These are phyloP conservation scores for Pharus latifolius DNA, from an alignment of 176 grass and related monocot genomes.

Conservation along the genomic window DNA sequence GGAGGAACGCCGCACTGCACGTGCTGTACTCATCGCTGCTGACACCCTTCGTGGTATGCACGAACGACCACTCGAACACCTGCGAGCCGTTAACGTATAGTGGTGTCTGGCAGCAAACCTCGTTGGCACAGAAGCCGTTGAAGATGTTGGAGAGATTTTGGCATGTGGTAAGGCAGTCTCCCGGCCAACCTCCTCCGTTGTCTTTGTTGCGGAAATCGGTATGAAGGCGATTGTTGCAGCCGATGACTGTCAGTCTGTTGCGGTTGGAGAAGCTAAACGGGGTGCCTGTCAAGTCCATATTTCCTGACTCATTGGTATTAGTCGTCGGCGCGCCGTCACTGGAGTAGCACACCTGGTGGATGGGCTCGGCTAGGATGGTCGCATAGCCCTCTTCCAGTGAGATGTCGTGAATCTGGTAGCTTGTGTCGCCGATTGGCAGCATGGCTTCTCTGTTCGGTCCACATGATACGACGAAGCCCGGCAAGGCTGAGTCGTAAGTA, in stretches of 20 bases:
- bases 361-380: not conserved
- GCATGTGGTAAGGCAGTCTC: not conserved
- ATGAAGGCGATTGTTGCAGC: not conserved
- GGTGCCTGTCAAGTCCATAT: not conserved
- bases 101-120: not conserved
- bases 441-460: not conserved
- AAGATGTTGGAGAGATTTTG: rapidly evolving
- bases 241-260: conserved; percentile 1
- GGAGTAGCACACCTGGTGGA: conserved; percentile 17
- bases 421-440: not conserved
- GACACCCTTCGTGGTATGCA: not conserved
- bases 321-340: too few relatives aligned
- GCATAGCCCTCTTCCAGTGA: not conserved
- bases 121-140: not conserved
- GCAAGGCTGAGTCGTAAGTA: rapidly evolving
- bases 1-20: conserved; percentile 24
- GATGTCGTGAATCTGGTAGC: not conserved
- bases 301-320: not conserved
- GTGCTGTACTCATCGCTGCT: not conserved
- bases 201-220: not conserved
- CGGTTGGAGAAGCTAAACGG: conserved; percentile 18
- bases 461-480: conserved; percentile 7
- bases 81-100: not conserved
- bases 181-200: too few relatives aligned
- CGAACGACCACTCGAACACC: not conserved